Evolutionary conservation across 1,139 yeast species (phyloP), one percentile per base, ranked within the genome.

Genomic region (Suzukiozyma palmioleophila): DNA sequence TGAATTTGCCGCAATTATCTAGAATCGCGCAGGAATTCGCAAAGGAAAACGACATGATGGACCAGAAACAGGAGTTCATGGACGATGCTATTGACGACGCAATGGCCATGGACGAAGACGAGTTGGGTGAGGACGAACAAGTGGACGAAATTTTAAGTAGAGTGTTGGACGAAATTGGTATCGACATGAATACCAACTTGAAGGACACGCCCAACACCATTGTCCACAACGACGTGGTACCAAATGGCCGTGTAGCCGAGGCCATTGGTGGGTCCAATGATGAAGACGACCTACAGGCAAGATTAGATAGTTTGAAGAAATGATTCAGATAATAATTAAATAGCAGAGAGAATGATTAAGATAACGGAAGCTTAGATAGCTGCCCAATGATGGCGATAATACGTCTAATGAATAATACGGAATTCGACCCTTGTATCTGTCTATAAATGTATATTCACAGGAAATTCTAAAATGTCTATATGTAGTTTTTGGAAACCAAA

Each of bases 21-120:
- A 75, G 84, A 47, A 92, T 94, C 30, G 90, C 97, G 2, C 92
- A 88, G 82, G 97, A 94, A 54, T 92, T 92, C 62, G 96, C 94
- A 52, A 81, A 79, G 54, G 96, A 92, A 58, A 88, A 86, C 61
- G 98, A 92, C 57, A 69, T 94, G 57, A 92, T 92, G 97, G 97
- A 92, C 60, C 98, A 92, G 64, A 84, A 96, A 54, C 97, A 92
- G 60, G 99, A 94, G 57, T 88, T 92, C 77, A 94, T 92, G 87
- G 98, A 92, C 59, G 98, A 92, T 57, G 95, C 96, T 11, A 84
- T 94, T 51, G 98, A 92, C 57, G 97, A 90, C 58, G 84, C 92
- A 22, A 87, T 90, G 89, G 95, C 84, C 40, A 87, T 82, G 57
- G 81, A 85, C 44, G 89, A 82, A 38, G 84, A 74, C 41, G 82